Conservation (phyloP, 73 alveolate species). For the Paraurostyla sp. region DNA sequence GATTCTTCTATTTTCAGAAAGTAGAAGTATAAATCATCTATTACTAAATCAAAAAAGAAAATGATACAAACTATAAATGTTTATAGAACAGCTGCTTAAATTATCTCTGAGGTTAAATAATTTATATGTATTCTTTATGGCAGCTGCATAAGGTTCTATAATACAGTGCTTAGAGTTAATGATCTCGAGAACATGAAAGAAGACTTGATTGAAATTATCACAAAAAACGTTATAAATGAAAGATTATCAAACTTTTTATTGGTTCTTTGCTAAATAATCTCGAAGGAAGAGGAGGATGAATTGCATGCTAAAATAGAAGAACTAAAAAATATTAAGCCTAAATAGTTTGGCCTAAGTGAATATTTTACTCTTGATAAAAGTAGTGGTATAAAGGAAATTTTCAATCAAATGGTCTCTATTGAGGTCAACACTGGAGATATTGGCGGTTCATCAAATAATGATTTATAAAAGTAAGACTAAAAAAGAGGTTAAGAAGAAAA, state of each 20-base stretch:
- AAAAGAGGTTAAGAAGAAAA: neutral
- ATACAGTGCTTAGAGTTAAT: neutral
- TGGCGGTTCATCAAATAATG: neutral
- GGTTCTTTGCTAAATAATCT: neutral
- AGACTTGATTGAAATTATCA: slow-evolving; percentile 22
- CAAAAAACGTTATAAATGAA: neutral
- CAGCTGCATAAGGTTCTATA: slow-evolving; percentile 10
- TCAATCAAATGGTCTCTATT: neutral
- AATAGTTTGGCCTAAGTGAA: neutral
- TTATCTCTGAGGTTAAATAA: neutral
- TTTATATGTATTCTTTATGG: slow-evolving; percentile 32
- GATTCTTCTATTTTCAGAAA: neutral
- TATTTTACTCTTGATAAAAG: neutral
- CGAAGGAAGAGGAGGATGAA: slow-evolving; percentile 15
- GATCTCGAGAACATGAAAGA: slow-evolving; percentile 37
- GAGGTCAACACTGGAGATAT: slow-evolving; percentile 14
- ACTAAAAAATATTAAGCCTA: neutral
- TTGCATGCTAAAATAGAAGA: neutral
- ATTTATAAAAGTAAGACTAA: neutral
- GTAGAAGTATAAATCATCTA: neutral
- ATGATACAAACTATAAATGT: neutral
- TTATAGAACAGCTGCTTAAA: neutral
- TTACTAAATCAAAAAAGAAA: neutral
- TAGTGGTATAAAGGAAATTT: neutral
- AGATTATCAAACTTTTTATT: neutral